Base-by-base conservation (phyloP, 2,329 filamentous ascomycete genomes). In the Magnaporthiopsis rhizophila region DNA sequence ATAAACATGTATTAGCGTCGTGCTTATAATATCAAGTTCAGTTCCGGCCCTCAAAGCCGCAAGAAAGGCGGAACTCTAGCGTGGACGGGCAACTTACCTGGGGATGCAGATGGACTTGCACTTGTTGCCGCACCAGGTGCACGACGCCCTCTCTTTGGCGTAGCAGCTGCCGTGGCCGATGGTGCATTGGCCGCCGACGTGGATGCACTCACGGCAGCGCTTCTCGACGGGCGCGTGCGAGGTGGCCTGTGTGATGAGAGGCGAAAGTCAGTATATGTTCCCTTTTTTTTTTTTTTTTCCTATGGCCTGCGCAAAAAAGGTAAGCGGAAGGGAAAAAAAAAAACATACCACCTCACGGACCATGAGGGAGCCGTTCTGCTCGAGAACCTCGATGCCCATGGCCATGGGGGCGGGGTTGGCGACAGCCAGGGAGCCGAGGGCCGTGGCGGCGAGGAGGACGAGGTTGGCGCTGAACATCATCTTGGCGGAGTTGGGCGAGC, bases 371-470 rank as follows among this genome's bases (percentile, higher is more conserved):
- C 59, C 59, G 36, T 34, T 21, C 3, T 61, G 34, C 36, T 61
- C 59, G 24, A 38, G 6, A 11, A 61, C 59, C n/a, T 61, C 36
- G 59, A 61, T 24, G 36, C 59, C 59, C 9, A 61, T 12, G 36
- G 59, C 34, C 3, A 61, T 36, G 59, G 38, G 34, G 24, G 59
- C 21, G 5, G 59, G 59, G 59, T 28, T 30, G 36, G 59, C 59
- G 59, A 30, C n/a, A 13, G 21, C 36, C 38, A 45, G 38, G 38
- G 38, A 13, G 38, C 38, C 38, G 4, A 72, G 69, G 50, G 70
- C 65, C 7, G 69, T 67, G 21, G 69, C 66, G 15, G 67, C 69
- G 12, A 71, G 62, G 24, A 64, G 67, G 9, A 68, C 69, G 61
- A 73, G 68, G 0, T 36, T 50, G 36, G 34, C 32, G 59, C 18